phyloP scores from a whole-genome alignment of 1,139 yeast genomes.

The Dujonia santamariae region DNA sequence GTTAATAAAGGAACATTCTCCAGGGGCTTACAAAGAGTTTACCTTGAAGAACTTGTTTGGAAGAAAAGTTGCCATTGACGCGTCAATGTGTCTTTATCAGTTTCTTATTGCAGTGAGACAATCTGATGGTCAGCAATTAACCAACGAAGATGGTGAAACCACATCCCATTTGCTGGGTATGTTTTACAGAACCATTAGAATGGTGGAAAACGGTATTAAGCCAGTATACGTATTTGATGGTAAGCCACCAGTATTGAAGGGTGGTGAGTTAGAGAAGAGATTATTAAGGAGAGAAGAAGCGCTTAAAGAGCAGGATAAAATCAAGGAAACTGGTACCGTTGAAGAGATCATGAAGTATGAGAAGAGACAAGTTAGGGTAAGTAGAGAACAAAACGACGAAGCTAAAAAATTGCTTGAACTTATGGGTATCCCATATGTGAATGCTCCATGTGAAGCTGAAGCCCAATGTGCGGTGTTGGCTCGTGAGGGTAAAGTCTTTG shows the following conservation, averaged over 20 bases:
- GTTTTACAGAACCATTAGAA: slow-evolving; percentile 85
- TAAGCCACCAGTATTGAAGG: slow-evolving; percentile 87
- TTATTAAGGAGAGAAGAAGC: slow-evolving; percentile 82
- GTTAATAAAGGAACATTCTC: slow-evolving; percentile 85
- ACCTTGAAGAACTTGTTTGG: slow-evolving; percentile 89
- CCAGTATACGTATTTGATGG: slow-evolving; percentile 98
- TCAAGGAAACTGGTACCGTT: slow-evolving; percentile 76
- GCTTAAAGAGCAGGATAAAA: slow-evolving; percentile 63
- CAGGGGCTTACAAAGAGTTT: slow-evolving; percentile 69
- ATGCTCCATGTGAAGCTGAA: slow-evolving; percentile 98
- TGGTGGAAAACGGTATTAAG: slow-evolving; percentile 88
- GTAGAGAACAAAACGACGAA: slow-evolving; percentile 89
- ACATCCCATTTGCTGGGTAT: slow-evolving; percentile 95
- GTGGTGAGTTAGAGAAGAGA: slow-evolving; percentile 90
- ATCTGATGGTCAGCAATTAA: slow-evolving; percentile 91
- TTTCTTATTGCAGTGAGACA: slow-evolving; percentile 94
- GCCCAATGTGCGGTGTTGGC: slow-evolving; percentile 97
- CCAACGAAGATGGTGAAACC: slow-evolving; percentile 87
- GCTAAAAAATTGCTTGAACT: slow-evolving; percentile 74
- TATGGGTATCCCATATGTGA: slow-evolving; percentile 94
- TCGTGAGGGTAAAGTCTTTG: slow-evolving; percentile 82
- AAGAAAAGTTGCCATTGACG: slow-evolving; percentile 89
- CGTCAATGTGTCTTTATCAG: slow-evolving; percentile 91
- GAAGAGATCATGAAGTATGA: slow-evolving; percentile 77
- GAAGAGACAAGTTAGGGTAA: slow-evolving; percentile 83